These are phyloP conservation scores for Trametes cingulata DNA, from an alignment of 768 basidiomycete genomes.

Conservation along the genomic window DNA sequence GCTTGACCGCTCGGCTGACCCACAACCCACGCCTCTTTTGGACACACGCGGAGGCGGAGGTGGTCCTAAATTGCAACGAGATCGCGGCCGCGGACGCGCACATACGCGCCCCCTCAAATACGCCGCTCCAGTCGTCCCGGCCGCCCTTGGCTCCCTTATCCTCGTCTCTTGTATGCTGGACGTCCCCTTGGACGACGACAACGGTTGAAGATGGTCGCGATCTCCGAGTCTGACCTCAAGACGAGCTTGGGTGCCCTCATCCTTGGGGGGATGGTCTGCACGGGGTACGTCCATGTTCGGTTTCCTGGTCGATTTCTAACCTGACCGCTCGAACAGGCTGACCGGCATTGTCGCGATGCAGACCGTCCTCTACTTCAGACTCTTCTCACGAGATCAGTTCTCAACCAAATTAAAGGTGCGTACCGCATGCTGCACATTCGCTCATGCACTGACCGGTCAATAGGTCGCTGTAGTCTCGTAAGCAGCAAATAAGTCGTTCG, in stretches of 20 bases:
- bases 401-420: constrained; percentile 25
- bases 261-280: constrained; percentile 29
- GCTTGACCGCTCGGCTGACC: neutral
- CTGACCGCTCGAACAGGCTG: constrained; percentile 15
- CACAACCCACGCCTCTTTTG: neutral
- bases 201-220: constrained; percentile 11
- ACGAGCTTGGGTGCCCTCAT: constrained; percentile 21
- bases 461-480: constrained; percentile 26
- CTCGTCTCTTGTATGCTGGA: constrained; percentile 6
- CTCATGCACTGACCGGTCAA: neutral
- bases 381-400: constrained; percentile 21
- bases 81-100: constrained; percentile 1
- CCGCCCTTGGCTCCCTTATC: neutral
- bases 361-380: constrained; percentile 26
- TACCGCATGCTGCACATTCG: neutral
- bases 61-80: constrained; percentile 9
- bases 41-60: constrained; percentile 11
- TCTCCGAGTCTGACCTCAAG: constrained; percentile 14
- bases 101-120: constrained; percentile 4
- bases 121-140: neutral
- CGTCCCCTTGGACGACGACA: neutral
- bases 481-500: neutral
- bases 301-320: neutral
- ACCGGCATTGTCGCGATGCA: constrained; percentile 31
- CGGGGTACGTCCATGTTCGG: constrained; percentile 18